phyloP scores from a whole-genome alignment of 768 basidiomycete species.

The Kwoniella heveanensis region DNA sequence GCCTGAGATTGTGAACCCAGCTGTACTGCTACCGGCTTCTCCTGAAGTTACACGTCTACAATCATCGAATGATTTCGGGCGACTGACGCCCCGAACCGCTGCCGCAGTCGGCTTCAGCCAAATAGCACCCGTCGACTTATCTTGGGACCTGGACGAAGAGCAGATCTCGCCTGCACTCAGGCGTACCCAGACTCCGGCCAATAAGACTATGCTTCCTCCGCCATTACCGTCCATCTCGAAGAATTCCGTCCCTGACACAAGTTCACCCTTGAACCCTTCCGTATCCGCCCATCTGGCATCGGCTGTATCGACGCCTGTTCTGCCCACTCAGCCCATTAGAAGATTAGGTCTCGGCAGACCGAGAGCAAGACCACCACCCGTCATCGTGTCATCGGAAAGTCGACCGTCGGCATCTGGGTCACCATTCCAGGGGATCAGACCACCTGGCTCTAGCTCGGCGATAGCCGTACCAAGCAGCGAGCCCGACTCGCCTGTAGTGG shows the following conservation, averaged over 20 bases:
- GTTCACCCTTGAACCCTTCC: conserved; percentile 8
- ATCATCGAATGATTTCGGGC: background rate
- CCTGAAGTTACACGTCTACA: conserved; percentile 3
- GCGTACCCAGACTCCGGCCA: conserved; percentile 7
- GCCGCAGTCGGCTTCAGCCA: conserved; percentile 46
- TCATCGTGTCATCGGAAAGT: conserved; percentile 25
- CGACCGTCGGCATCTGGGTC: background rate
- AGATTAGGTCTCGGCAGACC: conserved; percentile 26
- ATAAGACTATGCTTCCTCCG: conserved; percentile 39
- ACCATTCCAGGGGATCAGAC: conserved; percentile 2
- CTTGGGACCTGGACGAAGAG: conserved; percentile 27
- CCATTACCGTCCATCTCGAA: conserved; percentile 28
- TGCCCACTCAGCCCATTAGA: conserved; percentile 35
- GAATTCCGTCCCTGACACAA: background rate
- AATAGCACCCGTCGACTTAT: conserved; percentile 41
- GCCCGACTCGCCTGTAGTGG: conserved; percentile 19
- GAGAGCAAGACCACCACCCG: conserved; percentile 4
- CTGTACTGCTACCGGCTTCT: conserved; percentile 9
- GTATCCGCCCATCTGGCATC: background rate
- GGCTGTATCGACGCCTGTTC: background rate
- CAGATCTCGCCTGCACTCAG: conserved; percentile 11
- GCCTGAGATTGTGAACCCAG: background rate
- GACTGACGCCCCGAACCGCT: conserved; percentile 13
- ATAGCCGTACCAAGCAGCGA: conserved; percentile 8
- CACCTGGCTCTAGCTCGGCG: background rate